These are phyloP conservation scores for Termitomyces sp. DNA, from an alignment of 1,284 basidiomycete species.

Conservation along the genomic window DNA sequence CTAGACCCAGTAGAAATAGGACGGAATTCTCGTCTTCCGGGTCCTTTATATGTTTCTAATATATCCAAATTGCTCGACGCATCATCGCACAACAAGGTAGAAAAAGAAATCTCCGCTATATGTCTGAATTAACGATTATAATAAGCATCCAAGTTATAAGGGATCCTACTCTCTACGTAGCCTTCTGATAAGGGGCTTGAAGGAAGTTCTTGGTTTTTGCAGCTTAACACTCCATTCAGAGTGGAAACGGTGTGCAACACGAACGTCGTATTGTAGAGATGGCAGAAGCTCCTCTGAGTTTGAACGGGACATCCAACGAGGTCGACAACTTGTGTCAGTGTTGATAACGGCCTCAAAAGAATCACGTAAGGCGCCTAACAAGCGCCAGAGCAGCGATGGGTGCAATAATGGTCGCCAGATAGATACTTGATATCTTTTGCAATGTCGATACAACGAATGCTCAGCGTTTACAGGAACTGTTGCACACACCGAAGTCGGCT, in stretches of 20 bases:
- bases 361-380: background rate
- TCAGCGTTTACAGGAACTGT: constrained; percentile 1
- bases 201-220: constrained; percentile 4
- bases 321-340: constrained; percentile 1
- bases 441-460: background rate
- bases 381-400: background rate
- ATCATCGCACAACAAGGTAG: no score
- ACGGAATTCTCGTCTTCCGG: constrained; percentile 12
- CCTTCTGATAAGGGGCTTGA: constrained; percentile 9
- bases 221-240: constrained; percentile 7
- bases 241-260: constrained; percentile 11
- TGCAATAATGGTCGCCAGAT: no score
- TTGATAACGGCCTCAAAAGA: constrained; percentile 4
- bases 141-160: background rate
- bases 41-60: constrained; percentile 14
- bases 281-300: constrained; percentile 10
- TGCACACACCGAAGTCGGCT: constrained; percentile 14
- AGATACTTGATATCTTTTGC: background rate
- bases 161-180: constrained; percentile 4
- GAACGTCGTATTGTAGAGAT: constrained; percentile 12
- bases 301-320: constrained; percentile 14
- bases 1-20: background rate
- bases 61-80: constrained; percentile 3
- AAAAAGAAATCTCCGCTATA: constrained; percentile 9
- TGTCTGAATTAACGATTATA: background rate